Evolutionary conservation across 2,329 filamentous ascomycete species (phyloP), one percentile per base, ranked within the genome.

Genomic region (Juglanconis juglandina): DNA sequence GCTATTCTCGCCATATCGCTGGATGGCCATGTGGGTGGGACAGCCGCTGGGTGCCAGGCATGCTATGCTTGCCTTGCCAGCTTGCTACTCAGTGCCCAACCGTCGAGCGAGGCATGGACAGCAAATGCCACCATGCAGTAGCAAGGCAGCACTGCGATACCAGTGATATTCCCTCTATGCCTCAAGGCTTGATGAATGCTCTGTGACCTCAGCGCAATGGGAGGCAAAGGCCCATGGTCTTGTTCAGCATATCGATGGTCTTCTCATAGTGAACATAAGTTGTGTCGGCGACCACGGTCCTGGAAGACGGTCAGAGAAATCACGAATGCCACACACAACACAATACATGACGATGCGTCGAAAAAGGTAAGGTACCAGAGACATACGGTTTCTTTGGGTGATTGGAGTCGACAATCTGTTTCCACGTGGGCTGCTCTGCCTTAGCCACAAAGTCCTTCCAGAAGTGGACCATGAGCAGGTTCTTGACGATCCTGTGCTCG

Each of bases 401-500:
- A 9, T 0, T 33, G 2, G 11, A 2, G 1, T 41, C 35, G 4
- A 35, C 39, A 14, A 61, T 41, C 35, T n/a, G 11, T 47, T 17
- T 60, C 61, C 61, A 63, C 24, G 58, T 10, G 5, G 42, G 9
- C 14, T 5, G 61, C 63, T 73, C 71, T 65, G 77, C 74, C 64
- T 75, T 78, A 64, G 72, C 70, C 61, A 83, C 81, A 66, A 78
- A 41, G 69, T 52, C 46, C 24, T 44, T 60, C 17, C 53, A 58
- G 9, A 32, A 50, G 11, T 63, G 46, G 5, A 50, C 49, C 5
- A 63, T 30, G 46, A 91, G 67, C 52, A 94, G 71, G 65, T 89
- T 92, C 74, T 86, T 89, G 59, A 94, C 69, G 8, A 95, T 82
- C 59, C 75, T 81, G 71, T 93, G 89, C 77, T 94, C 91, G 37